Evolutionary conservation across 257 asterid species (phyloP), one percentile per base, ranked within the genome.

Genomic region (Nicotiana paniculata): DNA sequence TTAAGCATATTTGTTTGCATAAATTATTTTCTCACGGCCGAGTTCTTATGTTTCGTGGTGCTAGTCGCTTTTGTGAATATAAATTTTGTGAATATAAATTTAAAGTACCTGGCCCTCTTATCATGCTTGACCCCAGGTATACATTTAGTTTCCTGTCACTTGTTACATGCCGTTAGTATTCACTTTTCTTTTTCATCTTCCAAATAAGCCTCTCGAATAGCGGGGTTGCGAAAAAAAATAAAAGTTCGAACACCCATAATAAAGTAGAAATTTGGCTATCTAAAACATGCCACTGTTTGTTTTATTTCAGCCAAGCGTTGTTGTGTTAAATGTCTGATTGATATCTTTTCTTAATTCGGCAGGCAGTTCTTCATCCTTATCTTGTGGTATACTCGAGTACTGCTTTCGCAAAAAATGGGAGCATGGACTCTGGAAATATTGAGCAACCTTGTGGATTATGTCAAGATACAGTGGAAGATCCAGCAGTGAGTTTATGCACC

Each of bases 281-380:
- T 72, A 46, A 24, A 24, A 13, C 15, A 46, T 74, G 61, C 79
- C 48, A 24, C 43, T 74, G 33, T 11, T 5, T 70, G 33, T 48
- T 24, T 24, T 46, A 24, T 74, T 74, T 74, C 79, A 13, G 62
- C 39, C 37, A 48, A 24, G 5, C 48, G 13, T 74, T 48, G n/a
- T 3, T 48, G 62, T 2, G 24, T 1, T 26, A 74, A 21, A 48
- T 24, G 8, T 74, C 0, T 48, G 15, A 26, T 74, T 74, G n/a
- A 12, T 43, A 2, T 43, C 12, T 46, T 72, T 24, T 46, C 37
- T 46, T 6, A 24, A 48, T 24, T 74, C 1, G 62, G 39, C 43
- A 95, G 98, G 99, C 99, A 83, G 98, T 95, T 84, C 93, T 92
- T 86, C 99, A 95, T 88, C 97, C 99, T 80, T 93, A 93, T 89